Evolutionary conservation across 345 rosid species (phyloP), one percentile per base, ranked within the genome.

Genomic region (Carallia pectinifolia): DNA sequence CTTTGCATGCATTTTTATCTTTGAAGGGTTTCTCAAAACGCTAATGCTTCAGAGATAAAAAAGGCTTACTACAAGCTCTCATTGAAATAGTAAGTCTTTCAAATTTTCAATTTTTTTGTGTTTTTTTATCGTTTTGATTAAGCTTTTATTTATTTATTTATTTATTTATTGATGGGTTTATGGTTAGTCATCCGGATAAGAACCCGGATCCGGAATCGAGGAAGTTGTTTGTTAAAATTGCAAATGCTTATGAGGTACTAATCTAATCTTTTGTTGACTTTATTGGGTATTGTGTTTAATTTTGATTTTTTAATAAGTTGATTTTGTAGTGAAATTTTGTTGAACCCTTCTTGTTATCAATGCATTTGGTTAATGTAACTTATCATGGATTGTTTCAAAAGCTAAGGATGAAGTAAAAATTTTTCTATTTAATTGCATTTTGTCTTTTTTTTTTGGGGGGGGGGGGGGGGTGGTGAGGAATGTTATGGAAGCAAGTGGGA

Each of bases 171-270:
- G 58, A 66, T 67, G 55, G 30, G 66, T 73, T n/a, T 59, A 47
- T 58, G 74, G 62, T 52, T 55, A 94, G 97, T 68, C 99, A 95
- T 59, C 99, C 99, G 30, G 99, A 95, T 78, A 95, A 95, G 77
- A 92, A 89, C 65, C 97, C 97, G 7, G 99, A 95, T 90, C 97
- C 97, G 37, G 97, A 95, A 70, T 95, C 97, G 29, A 86, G 65
- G 76, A 95, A 90, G 83, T 66, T 84, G 19, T 95, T 95, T 71
- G 97, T 90, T 68, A 95, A 95, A 82, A 81, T 95, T 37, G 99
- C 97, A 8, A 95, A 87, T 84, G 99, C 99, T 73, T 95, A 95
- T 58, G 99, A 95, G 97, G 97, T 89, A 79, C 53, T 67, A n/a
- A 53, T 6, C 16, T 2, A 30, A 15, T 47, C 65, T 15, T 30